A percentile compares a stretch with the other conserved stretches of the same genome.
These are phyloP conservation scores for Candida lessepsii DNA, from an alignment of 805 yeast species.

Conservation along the genomic window DNA sequence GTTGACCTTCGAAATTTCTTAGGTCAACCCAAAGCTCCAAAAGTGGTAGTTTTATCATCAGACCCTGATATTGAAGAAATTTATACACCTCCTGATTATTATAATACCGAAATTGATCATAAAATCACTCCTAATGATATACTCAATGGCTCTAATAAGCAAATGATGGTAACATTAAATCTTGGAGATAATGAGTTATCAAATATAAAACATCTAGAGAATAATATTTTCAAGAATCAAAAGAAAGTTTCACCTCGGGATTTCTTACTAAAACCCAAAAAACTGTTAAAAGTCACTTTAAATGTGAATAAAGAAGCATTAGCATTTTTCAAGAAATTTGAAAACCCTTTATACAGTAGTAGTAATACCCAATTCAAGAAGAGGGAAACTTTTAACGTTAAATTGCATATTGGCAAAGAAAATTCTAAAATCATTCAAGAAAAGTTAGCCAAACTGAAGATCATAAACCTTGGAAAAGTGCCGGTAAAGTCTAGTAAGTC, in stretches of 20 bases:
- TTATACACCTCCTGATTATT: background rate
- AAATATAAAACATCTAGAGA: slow-evolving; percentile 15
- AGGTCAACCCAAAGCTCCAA: slow-evolving; percentile 5
- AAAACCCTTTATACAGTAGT: slow-evolving; percentile 29
- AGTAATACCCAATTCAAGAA: slow-evolving; percentile 19
- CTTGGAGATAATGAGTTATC: background rate
- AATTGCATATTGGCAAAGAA: slow-evolving; percentile 9
- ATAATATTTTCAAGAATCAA: slow-evolving; percentile 20
- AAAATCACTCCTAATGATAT: background rate
- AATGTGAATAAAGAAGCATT: slow-evolving; percentile 25
- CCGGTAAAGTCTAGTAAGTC: slow-evolving; percentile 14
- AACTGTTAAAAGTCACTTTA: slow-evolving; percentile 19
- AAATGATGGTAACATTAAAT: slow-evolving; percentile 5
- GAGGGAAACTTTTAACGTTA: slow-evolving; percentile 3
- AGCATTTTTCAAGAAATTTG: slow-evolving; percentile 24
- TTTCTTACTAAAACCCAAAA: slow-evolving; percentile 28
- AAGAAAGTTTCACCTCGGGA: slow-evolving; percentile 35
- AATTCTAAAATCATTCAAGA: slow-evolving; percentile 4
- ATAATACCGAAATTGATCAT: background rate
- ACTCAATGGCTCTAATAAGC: background rate
- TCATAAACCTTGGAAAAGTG: slow-evolving; percentile 1
- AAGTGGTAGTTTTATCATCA: background rate
- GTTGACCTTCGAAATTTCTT: slow-evolving; percentile 11
- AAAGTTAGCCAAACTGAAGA: background rate
- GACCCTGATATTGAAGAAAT: slow-evolving; percentile 6